Conservation (phyloP, 1,139 yeast genomes). For the Saccharomycopsis crataegensis region DNA sequence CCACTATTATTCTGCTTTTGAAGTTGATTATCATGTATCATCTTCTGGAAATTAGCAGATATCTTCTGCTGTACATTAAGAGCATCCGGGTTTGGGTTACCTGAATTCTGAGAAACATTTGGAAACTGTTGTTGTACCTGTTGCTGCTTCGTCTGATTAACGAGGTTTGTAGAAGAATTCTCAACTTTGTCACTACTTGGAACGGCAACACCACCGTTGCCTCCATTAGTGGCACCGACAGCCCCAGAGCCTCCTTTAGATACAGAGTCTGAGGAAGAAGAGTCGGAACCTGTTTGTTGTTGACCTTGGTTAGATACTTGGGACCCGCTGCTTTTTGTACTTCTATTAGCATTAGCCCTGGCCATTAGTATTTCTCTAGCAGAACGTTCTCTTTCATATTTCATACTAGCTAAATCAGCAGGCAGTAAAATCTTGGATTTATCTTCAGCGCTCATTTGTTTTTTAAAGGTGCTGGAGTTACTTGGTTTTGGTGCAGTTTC, state of each 20-base stretch:
- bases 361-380: constrained; percentile 55
- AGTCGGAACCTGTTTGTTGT: background rate
- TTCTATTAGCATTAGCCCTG: background rate
- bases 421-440: constrained; percentile 60
- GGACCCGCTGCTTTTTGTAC: background rate
- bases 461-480: constrained; percentile 28
- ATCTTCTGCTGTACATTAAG: constrained; percentile 21
- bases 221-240: too few species aligned
- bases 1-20: background rate
- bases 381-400: constrained; percentile 78
- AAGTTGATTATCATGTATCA: constrained; percentile 22
- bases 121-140: constrained; percentile 19
- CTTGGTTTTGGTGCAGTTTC: constrained; percentile 57
- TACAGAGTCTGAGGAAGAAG: background rate
- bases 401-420: constrained; percentile 70
- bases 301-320: background rate
- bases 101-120: constrained; percentile 17
- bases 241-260: too few species aligned
- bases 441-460: constrained; percentile 33
- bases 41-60: constrained; percentile 25
- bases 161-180: background rate
- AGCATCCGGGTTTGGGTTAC: too few species aligned
- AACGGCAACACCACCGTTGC: background rate
- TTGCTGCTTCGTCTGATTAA: background rate
- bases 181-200: background rate